These are phyloP conservation scores for Hortaea sp. DNA, from an alignment of 2,329 filamentous ascomycete species.

Conservation along the genomic window DNA sequence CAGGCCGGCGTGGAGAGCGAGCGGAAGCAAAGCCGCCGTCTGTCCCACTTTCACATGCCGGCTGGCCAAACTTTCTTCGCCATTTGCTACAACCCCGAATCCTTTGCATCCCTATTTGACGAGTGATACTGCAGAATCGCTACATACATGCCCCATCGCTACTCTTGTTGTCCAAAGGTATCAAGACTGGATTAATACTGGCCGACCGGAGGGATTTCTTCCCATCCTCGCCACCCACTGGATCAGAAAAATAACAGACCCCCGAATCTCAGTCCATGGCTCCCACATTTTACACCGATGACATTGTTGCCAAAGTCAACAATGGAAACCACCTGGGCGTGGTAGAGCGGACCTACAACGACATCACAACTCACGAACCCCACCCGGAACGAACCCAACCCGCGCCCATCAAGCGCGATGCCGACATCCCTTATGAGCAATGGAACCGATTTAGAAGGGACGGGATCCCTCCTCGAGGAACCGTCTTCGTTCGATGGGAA, in stretches of 20 bases:
- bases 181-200: too few relatives aligned
- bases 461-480: slow-evolving; percentile 42
- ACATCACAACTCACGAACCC: slow-evolving; percentile 38
- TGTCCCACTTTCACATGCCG: not conserved
- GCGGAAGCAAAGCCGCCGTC: not conserved
- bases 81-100: too few relatives aligned
- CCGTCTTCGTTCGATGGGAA: slow-evolving; percentile 42
- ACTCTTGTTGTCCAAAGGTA: too few relatives aligned
- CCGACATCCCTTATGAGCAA: slow-evolving; percentile 17
- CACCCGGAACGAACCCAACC: slow-evolving; percentile 26
- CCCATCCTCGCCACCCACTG: not conserved
- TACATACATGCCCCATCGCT: too few relatives aligned
- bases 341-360: slow-evolving; percentile 33
- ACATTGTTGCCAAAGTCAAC: slow-evolving; percentile 16
- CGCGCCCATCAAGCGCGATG: slow-evolving; percentile 26
- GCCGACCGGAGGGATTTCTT: too few relatives aligned
- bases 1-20: not conserved
- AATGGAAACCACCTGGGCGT: slow-evolving; percentile 27
- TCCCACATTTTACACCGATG: slow-evolving; percentile 15
- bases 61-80: not conserved
- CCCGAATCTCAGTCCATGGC: slow-evolving; percentile 7
- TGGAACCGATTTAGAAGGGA: slow-evolving; percentile 32
- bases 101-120: too few relatives aligned
- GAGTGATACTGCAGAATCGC: too few relatives aligned
- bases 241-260: not conserved